These are phyloP conservation scores for Lepiota venenata DNA, from an alignment of 768 basidiomycete genomes.

Conservation along the genomic window DNA sequence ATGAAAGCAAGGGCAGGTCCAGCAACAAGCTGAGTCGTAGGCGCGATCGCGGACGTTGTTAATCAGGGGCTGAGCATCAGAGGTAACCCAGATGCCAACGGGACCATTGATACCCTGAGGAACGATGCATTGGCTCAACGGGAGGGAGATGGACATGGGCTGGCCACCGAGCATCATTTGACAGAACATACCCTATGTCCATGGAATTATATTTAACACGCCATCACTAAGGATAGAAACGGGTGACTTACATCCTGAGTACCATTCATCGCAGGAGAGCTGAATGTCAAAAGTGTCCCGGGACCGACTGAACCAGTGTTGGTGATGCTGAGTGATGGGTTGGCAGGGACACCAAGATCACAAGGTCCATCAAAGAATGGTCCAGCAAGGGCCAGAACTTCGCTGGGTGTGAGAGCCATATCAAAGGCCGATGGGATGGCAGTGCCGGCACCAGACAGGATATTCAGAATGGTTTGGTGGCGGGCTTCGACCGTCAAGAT, in stretches of 20 bases:
- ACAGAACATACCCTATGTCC: conserved; percentile 55
- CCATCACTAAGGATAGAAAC: background rate
- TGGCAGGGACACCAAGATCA: conserved; percentile 56
- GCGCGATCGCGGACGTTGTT: conserved; percentile 60
- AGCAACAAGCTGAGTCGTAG: conserved; percentile 52
- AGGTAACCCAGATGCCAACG: conserved; percentile 70
- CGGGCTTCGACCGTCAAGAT: conserved; percentile 83
- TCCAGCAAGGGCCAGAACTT: conserved; percentile 68
- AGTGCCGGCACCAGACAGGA: conserved; percentile 53
- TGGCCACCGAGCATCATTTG: conserved; percentile 73
- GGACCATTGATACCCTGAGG: conserved; percentile 70
- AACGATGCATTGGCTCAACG: conserved; percentile 58
- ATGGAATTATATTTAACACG: conserved; percentile 6
- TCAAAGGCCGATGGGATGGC: conserved; percentile 73
- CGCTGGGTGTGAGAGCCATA: conserved; percentile 60
- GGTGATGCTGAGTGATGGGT: conserved; percentile 57
- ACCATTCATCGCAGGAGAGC: conserved; percentile 51
- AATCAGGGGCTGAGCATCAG: conserved; percentile 55
- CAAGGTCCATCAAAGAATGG: conserved; percentile 67
- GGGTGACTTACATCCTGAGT: conserved; percentile 35
- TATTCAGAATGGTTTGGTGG: conserved; percentile 75
- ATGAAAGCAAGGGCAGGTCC: conserved; percentile 71
- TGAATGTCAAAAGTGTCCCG: conserved; percentile 64
- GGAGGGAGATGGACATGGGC: conserved; percentile 52
- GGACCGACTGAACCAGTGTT: conserved; percentile 53